These are phyloP conservation scores for Suhomyces bokatorum DNA, from an alignment of 1,139 yeast genomes.

Conservation along the genomic window DNA sequence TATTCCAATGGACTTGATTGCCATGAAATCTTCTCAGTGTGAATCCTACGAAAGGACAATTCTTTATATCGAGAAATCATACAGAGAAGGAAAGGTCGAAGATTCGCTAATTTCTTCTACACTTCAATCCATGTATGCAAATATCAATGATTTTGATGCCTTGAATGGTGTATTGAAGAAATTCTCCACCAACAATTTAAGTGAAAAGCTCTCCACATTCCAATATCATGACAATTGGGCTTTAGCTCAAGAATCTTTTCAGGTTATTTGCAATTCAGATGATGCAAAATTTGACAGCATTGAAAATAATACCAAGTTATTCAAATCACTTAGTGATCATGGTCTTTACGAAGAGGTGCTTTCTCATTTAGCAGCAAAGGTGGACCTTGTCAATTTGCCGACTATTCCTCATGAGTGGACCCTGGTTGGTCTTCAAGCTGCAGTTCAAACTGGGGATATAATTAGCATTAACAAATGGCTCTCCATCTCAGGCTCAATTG, in stretches of 20 bases:
- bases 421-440: constrained; percentile 70
- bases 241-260: constrained; percentile 83
- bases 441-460: constrained; percentile 64
- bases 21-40: constrained; percentile 77
- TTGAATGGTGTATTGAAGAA: constrained; percentile 80
- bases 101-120: constrained; percentile 48
- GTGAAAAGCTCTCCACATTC: constrained; percentile 73
- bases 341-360: constrained; percentile 46
- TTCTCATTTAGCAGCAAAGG: constrained; percentile 32
- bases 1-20: constrained; percentile 71
- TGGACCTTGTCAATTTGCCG: constrained; percentile 24
- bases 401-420: constrained; percentile 54
- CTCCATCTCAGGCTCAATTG: constrained; percentile 34
- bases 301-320: constrained; percentile 36
- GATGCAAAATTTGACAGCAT: constrained; percentile 33
- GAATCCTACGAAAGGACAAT: constrained; percentile 87
- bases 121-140: constrained; percentile 79
- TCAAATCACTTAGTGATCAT: constrained; percentile 43
- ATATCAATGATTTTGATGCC: constrained; percentile 86
- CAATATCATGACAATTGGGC: constrained; percentile 88
- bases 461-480: constrained; percentile 59
- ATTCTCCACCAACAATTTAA: constrained; percentile 67
- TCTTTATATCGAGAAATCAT: constrained; percentile 80
- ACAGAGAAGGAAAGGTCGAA: constrained; percentile 39
- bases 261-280: constrained; percentile 49